Conservation (phyloP, 2,329 filamentous ascomycete species). For the Septoria linicola region DNA sequence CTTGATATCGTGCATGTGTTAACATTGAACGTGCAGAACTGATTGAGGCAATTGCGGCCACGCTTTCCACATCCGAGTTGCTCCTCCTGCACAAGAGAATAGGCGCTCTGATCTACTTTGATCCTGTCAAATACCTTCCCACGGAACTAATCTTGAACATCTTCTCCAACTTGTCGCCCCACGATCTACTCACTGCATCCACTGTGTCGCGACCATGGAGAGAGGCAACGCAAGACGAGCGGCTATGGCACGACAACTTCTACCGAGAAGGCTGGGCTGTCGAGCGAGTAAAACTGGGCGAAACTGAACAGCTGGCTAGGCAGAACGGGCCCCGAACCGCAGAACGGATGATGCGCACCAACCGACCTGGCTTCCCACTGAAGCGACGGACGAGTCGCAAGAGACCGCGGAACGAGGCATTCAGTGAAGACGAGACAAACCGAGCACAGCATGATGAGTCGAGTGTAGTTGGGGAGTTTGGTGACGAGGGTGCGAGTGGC, state of each 20-base stretch:
- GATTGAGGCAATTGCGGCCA: conserved; percentile 1
- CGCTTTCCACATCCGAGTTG: neutral
- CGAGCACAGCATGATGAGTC: neutral
- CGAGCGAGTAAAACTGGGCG: conserved; percentile 31
- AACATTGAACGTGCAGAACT: neutral
- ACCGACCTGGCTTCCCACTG: conserved; percentile 57
- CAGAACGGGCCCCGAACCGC: conserved; percentile 18
- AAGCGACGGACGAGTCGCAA: conserved; percentile 32
- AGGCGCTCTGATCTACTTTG: conserved; percentile 74
- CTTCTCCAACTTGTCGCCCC: conserved; percentile 78
- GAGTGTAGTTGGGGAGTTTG: neutral
- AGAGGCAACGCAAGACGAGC: conserved; percentile 73
- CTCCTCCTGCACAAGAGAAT: conserved; percentile 21
- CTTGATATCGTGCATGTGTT: neutral
- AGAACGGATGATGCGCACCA: conserved; percentile 52
- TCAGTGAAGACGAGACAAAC: conserved; percentile 32
- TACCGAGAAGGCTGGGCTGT: conserved; percentile 74
- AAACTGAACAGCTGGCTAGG: conserved; percentile 23
- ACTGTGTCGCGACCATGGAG: conserved; percentile 81
- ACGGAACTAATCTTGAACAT: conserved; percentile 89
- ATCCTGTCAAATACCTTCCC: conserved; percentile 82
- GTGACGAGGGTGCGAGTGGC: neutral
- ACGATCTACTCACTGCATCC: conserved; percentile 76
- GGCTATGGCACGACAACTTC: conserved; percentile 83
- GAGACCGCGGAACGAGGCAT: conserved; percentile 35